Base-by-base conservation (phyloP, 2,329 filamentous ascomycete species). In the Beauveria asiatica region DNA sequence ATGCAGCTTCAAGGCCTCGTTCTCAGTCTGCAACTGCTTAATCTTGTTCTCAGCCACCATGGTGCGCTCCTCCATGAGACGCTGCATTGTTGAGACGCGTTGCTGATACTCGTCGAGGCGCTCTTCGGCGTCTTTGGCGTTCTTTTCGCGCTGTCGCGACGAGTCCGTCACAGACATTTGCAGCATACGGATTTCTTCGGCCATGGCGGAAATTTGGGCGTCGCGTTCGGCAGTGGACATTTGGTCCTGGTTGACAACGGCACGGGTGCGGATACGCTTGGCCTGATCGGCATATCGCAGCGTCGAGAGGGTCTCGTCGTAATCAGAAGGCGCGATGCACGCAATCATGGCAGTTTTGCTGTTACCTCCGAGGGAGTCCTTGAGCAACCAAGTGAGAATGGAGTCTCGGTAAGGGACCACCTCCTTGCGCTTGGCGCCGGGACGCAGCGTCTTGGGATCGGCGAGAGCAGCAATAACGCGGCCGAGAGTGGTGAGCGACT, bases 311-410 rank as follows among this genome's bases (percentile, higher is more conserved):
- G 94, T 99, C 73, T 99, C 94, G 61, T 99, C 94, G 70, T 99
- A 97, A 75, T 99, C 94, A 0, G 90, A 87, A 0, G 94, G 94
- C 5, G 92, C 88, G 67, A 99, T 96, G 72, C 94, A 97, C 9
- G 94, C 94, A 68, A 99, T 97, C 94, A 99, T 99, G 63, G 94
- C 94, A 10, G 94, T 99, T 75, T 97, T 99, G 70, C 88, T 93
- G 80, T 99, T 99, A 59, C 94, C 94, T 13, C 94, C 94, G 0
- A 99, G 80, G 1, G 90, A 95, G 74, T 99, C 94, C 72, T 97
- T 97, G 64, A 99, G 81, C 4, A 99, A 82, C 93, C 93, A 87
- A 1, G 84, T 87, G 56, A 87, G 75, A 66, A 88, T 87, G 1
- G 91, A 96, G 74, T 99, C 94, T 64, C 94, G 87, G 74, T 97